A percentile compares a stretch with the other conserved stretches of the same genome.
Conservation (phyloP, 2,329 filamentous ascomycete species). For the Periconia digitata region DNA sequence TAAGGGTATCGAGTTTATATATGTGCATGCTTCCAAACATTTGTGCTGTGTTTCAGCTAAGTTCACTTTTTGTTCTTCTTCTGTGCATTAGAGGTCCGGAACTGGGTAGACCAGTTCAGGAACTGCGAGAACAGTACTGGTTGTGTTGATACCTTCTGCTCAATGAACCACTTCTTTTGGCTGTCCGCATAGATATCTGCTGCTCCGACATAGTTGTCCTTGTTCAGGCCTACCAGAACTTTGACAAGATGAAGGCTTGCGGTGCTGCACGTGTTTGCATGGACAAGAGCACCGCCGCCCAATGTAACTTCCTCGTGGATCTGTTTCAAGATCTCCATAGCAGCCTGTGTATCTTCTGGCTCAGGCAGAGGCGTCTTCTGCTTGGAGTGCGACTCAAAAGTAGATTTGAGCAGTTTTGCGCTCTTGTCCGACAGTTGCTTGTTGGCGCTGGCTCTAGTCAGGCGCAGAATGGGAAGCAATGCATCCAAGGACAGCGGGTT, state of each 20-base stretch:
- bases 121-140: slow-evolving; percentile 50
- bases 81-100: slow-evolving; percentile 11
- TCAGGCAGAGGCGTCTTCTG: slow-evolving; percentile 49
- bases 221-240: slow-evolving; percentile 57
- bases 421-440: slow-evolving; percentile 76
- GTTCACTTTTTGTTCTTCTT: slow-evolving; percentile 18
- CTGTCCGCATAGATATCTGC: slow-evolving; percentile 47
- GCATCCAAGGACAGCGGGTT: slow-evolving; percentile 69
- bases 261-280: slow-evolving; percentile 73
- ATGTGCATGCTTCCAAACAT: not conserved
- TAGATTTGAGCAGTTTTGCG: slow-evolving; percentile 69
- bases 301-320: slow-evolving; percentile 70
- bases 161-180: slow-evolving; percentile 47
- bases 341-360: slow-evolving; percentile 46
- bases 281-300: slow-evolving; percentile 66
- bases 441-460: slow-evolving; percentile 74
- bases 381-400: slow-evolving; percentile 64
- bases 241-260: slow-evolving; percentile 69
- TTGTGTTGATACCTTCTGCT: slow-evolving; percentile 46
- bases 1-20: not conserved
- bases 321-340: slow-evolving; percentile 61
- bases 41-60: not conserved
- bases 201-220: slow-evolving; percentile 39
- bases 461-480: slow-evolving; percentile 73
- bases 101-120: slow-evolving; percentile 46